Evolutionary conservation across 139 green algal species (phyloP), one percentile per base, ranked within the genome.

Genomic region (Dunaliella sp.): DNA sequence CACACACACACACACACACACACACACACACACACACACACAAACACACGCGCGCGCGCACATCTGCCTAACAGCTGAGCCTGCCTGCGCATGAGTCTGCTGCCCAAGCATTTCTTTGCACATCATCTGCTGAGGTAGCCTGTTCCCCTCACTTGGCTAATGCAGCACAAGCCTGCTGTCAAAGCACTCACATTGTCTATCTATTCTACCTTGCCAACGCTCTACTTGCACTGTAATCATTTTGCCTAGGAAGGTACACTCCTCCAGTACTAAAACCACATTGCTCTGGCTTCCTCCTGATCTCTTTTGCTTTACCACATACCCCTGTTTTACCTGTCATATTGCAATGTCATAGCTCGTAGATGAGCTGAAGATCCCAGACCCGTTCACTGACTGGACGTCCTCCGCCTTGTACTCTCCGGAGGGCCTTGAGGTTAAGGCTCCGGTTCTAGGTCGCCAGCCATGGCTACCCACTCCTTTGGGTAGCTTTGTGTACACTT

Each of bases 401-500:
- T 90, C 85, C 1, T 93, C 85, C 30, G 91, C 90, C 0, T 97
- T 97, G 84, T 97, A 93, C 91, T 90, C 35, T 24, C 86, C 88
- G 0, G 33, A 89, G 31, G 91, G 91, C 28, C 86, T 94, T 73
- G 73, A 85, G 81, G 87, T 85, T 34, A 75, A 81, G 1, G 91
- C 93, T 0, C 94, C 95, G 1, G 89, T 98, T 0, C 93, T 97
- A 58, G 91, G 88, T 3, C 38, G 88, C 30, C 85, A 91, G 76
- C 94, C 93, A 0, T 88, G 92, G 7, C 90, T 96, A 80, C 95
- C 95, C 25, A 93, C 94, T 1, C 87, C 95, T 1, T 81, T 98
- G 0, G 95, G 95, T 7, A 94, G 95, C 75, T 95, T 97, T 79
- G 73, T 96, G 3, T 90, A 97, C 89, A 98, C 95, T 1, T 82